Conservation (phyloP, 2,329 filamentous ascomycete species). For the Neurospora crassa region DNA sequence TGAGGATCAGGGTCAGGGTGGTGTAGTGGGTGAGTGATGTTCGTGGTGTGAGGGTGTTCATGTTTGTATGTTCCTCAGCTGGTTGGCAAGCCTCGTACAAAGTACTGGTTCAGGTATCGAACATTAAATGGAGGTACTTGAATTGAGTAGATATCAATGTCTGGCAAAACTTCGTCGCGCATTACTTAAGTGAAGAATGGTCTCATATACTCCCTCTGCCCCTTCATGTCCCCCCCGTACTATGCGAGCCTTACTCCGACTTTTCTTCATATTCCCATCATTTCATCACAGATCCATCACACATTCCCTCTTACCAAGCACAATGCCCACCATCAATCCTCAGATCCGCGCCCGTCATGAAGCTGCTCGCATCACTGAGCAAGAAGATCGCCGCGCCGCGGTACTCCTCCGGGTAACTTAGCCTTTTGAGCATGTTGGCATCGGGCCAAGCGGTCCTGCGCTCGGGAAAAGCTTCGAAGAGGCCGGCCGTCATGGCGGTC, state of each 20-base stretch:
- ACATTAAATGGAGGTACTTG: neutral
- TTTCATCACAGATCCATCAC: neutral
- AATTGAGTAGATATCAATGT: neutral
- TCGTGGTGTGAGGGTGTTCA: neutral
- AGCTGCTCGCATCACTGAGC: conserved; percentile 56
- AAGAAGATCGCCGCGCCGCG: conserved; percentile 61
- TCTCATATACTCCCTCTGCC: no score
- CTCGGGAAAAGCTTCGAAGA: conserved; percentile 70
- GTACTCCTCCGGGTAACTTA: conserved; percentile 61
- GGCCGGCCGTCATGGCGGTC: conserved; percentile 71
- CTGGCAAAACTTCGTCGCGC: neutral
- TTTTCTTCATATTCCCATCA: neutral
- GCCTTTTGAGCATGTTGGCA: conserved; percentile 73
- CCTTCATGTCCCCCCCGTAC: neutral
- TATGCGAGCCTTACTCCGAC: neutral
- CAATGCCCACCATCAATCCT: conserved; percentile 63
- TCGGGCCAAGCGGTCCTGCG: conserved; percentile 59
- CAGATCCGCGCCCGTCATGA: conserved; percentile 62
- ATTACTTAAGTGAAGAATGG: neutral
- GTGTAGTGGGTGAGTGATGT: neutral
- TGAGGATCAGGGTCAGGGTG: neutral
- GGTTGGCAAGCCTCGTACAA: neutral
- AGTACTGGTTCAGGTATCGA: neutral
- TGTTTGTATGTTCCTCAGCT: neutral
- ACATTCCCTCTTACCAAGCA: conserved; percentile 38